phyloP scores from a whole-genome alignment of 139 green algal genomes.

The Volvox reticuliferus region DNA sequence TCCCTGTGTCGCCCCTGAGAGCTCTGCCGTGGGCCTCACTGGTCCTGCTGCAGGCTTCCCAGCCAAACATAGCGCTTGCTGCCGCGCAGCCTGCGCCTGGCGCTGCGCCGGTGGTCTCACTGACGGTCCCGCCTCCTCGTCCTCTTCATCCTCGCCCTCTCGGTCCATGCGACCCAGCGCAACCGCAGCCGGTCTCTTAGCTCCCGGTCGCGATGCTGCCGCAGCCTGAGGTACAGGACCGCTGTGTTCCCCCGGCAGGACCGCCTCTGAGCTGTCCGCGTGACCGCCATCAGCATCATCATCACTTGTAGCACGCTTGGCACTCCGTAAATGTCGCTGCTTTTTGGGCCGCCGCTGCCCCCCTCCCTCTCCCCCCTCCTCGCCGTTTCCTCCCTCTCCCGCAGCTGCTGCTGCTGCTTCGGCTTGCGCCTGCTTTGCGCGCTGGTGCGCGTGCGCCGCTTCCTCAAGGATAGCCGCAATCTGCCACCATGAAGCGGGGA shows the following conservation, averaged over 20 bases:
- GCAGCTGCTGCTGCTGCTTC: background rate
- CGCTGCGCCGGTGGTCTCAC: conserved; percentile 22
- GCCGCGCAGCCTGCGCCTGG: background rate
- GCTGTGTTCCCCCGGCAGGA: background rate
- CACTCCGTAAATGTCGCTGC: conserved; percentile 25
- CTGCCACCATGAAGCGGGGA: background rate
- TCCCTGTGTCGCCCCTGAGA: background rate
- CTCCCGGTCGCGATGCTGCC: background rate
- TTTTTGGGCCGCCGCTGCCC: background rate
- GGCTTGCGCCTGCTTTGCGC: background rate
- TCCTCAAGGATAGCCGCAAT: conserved; percentile 17
- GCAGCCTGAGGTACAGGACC: background rate
- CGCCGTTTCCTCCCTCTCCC: background rate
- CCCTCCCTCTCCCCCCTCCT: background rate
- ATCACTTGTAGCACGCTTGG: background rate
- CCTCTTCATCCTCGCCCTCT: conserved; percentile 40
- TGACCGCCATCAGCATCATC: background rate
- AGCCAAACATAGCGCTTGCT: background rate
- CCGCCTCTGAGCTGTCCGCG: background rate
- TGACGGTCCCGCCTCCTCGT: background rate
- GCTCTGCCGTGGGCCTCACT: background rate
- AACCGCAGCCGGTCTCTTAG: background rate
- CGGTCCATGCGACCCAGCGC: conserved; percentile 18
- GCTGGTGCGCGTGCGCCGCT: background rate
- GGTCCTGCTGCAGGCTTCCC: background rate